Evolutionary conservation across 257 asterid genomes (phyloP), one percentile per base, ranked within the genome.

Genomic region (Coffea eugenioides): DNA sequence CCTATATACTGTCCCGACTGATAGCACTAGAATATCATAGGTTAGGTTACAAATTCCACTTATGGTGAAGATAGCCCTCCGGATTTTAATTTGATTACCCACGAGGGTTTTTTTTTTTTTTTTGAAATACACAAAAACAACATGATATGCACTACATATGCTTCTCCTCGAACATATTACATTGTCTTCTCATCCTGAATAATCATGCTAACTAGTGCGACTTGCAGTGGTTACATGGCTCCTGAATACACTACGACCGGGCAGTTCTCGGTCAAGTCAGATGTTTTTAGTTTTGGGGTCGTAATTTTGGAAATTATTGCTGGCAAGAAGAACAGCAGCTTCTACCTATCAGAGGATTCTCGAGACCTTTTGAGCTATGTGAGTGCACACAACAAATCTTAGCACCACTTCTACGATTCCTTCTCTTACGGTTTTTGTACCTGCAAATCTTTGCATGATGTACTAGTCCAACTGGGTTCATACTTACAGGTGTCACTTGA

Each of bases 241-340:
- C 86, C 86, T 1, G 88, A 85, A 75, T 85, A 77, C 45, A 83
- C 85, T 2, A 73, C 74, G 81, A 74, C 77, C 34, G 88, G 88
- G 8, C 21, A 69, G 20, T 80, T 73, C 54, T 85, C 88, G 0
- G 48, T 65, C 21, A 85, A 85, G 49, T 85, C 86, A 23, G 88
- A 85, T 46, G 86, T 83, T 0, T 85, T 77, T 23, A 85, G 86
- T 70, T 85, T 85, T 41, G 88, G 88, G 1, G 86, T 85, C 25
- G 8, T 85, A 0, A 21, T 83, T 51, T 69, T 81, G 14, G 87
- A 84, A 82, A 77, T 84, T 36, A 34, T 84, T 20, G 69, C 72
- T 14, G 85, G 83, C 23, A 77, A 54, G 77, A 84, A 77, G 64
- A 84, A 84, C 41, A 48, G 39, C 5, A 64, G 73, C 16, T 84